Evolutionary conservation across 805 yeast genomes (phyloP).

Genomic region (Cyberlindnera amylophila): DNA sequence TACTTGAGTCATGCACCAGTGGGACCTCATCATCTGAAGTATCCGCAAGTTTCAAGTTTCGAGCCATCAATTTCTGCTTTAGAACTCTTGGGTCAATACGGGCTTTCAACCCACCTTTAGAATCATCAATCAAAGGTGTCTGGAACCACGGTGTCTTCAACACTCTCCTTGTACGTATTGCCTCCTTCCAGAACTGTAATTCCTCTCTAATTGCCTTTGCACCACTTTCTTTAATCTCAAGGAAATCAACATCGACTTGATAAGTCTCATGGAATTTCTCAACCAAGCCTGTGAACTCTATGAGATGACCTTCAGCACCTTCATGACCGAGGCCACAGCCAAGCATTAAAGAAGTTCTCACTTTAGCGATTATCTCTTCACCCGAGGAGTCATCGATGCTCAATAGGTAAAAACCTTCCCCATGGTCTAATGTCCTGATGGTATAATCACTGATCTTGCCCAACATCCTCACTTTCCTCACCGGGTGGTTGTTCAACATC

Average conservation of each 20-base stretch:
- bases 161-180: slow-evolving; percentile 24
- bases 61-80: slow-evolving; percentile 8
- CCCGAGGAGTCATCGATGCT: slow-evolving; percentile 32
- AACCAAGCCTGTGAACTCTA: slow-evolving; percentile 29
- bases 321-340: slow-evolving; percentile 22
- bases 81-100: slow-evolving; percentile 4
- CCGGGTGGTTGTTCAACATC: slow-evolving; percentile 42
- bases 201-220: slow-evolving; percentile 28
- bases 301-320: slow-evolving; percentile 24
- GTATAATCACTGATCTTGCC: slow-evolving; percentile 36
- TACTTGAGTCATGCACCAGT: slow-evolving; percentile 22
- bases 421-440: slow-evolving; percentile 17
- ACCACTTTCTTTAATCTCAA: slow-evolving; percentile 25
- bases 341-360: slow-evolving; percentile 19
- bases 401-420: slow-evolving; percentile 22
- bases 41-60: slow-evolving; percentile 3
- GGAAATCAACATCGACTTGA: slow-evolving; percentile 32
- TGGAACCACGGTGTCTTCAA: slow-evolving; percentile 35
- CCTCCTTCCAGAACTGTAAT: slow-evolving; percentile 34
- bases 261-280: slow-evolving; percentile 14
- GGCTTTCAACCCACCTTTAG: background rate
- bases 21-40: slow-evolving; percentile 3
- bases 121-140: slow-evolving; percentile 14
- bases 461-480: slow-evolving; percentile 30
- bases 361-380: slow-evolving; percentile 27